Conservation (phyloP, 257 asterid genomes). For the Nicotiana tabacum region DNA sequence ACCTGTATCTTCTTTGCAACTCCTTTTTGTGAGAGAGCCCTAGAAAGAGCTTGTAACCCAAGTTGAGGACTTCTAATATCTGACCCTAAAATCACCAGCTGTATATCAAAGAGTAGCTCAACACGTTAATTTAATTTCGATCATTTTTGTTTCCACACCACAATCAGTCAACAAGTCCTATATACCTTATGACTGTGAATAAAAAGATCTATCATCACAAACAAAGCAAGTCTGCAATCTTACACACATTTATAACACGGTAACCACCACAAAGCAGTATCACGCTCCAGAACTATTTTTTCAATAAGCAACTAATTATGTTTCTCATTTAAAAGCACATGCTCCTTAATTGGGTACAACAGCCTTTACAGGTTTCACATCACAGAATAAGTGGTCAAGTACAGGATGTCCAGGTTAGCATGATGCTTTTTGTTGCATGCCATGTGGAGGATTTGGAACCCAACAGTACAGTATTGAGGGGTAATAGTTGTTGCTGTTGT, state of each 20-base stretch:
- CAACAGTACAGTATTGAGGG: neutral
- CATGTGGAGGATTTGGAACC: neutral
- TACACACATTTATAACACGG: neutral
- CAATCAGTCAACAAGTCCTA: neutral
- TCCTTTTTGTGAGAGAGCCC: constrained; percentile 80
- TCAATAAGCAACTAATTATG: neutral
- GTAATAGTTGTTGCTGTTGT: neutral
- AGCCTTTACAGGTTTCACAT: neutral
- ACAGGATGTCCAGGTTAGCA: neutral
- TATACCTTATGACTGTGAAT: neutral
- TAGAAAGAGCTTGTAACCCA: constrained; percentile 86
- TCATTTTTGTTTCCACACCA: neutral
- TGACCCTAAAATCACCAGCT: constrained; percentile 88
- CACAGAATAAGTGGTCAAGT: neutral
- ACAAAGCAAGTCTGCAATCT: neutral
- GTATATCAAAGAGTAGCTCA: constrained; percentile 13
- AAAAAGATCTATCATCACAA: neutral
- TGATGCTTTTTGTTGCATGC: neutral
- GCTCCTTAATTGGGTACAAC: neutral
- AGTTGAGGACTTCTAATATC: constrained; percentile 61
- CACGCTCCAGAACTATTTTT: neutral
- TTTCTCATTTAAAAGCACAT: neutral
- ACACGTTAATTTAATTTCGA: neutral
- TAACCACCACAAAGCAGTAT: neutral
- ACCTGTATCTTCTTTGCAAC: constrained; percentile 96